Evolutionary conservation across 305 asterid species (phyloP).

Genomic region (Salvia sclarea): DNA sequence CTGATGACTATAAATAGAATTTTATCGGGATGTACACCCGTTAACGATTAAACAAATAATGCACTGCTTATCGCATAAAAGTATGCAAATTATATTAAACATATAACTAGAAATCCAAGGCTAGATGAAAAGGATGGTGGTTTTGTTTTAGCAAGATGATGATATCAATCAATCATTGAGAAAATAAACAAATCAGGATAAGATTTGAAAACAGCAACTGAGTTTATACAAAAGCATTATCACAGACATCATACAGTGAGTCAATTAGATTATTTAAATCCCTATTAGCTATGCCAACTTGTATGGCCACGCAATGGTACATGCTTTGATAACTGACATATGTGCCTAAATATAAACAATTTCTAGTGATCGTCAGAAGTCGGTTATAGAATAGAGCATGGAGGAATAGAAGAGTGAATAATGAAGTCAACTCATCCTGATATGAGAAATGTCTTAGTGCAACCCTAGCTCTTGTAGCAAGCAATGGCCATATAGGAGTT

Average conservation of each 20-base stretch:
- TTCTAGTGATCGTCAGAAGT: constrained; percentile 6
- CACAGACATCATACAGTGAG: neutral
- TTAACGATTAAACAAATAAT: neutral
- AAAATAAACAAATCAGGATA: neutral
- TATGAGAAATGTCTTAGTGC: neutral
- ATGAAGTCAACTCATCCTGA: constrained; percentile 25
- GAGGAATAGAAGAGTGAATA: constrained; percentile 21
- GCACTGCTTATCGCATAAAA: neutral
- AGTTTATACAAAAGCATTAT: constrained; percentile 7
- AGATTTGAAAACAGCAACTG: neutral
- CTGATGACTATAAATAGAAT: neutral
- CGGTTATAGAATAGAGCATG: constrained; percentile 6
- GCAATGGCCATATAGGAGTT: neutral
- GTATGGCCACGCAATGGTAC: neutral
- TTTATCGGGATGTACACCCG: neutral
- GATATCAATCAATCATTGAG: neutral
- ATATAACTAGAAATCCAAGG: neutral
- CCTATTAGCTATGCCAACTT: neutral
- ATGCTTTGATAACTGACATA: neutral
- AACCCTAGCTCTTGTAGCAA: constrained; percentile 11
- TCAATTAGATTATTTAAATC: neutral
- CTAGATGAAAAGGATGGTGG: neutral
- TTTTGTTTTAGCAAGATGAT: constrained; percentile 12
- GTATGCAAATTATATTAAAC: neutral
- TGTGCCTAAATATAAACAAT: neutral